Evolutionary conservation across 78 protist genomes (phyloP).

Genomic region (Dictyostelium brefeldianum): DNA sequence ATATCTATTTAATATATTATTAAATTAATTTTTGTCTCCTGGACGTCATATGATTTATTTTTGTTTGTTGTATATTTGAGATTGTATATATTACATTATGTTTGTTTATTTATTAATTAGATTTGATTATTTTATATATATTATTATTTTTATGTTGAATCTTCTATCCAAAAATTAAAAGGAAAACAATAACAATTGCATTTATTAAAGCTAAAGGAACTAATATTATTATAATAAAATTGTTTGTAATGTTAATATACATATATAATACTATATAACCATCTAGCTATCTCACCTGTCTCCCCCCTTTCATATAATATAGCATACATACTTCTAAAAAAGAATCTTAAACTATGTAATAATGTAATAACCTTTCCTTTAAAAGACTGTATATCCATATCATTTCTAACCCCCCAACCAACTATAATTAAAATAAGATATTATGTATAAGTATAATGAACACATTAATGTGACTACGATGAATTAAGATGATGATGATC

Average conservation of each 20-base stretch:
- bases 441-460: not conserved
- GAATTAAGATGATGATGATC: not conserved
- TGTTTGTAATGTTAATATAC: not conserved
- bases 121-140: not conserved
- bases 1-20: too few relatives aligned
- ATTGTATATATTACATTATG: not conserved
- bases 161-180: constrained; percentile 43
- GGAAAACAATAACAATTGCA: constrained; percentile 36
- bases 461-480: not conserved
- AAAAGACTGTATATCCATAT: constrained; percentile 55
- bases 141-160: too few relatives aligned
- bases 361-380: constrained; percentile 41
- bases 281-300: too few relatives aligned
- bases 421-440: constrained; percentile 21
- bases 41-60: too few relatives aligned
- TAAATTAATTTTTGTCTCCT: too few relatives aligned
- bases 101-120: too few relatives aligned
- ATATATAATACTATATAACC: too few relatives aligned
- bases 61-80: not conserved
- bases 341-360: constrained; percentile 48
- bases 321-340: constrained; percentile 57
- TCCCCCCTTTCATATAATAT: too few relatives aligned
- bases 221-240: not conserved
- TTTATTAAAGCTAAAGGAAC: constrained; percentile 49
- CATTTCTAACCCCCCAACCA: constrained; percentile 63